Base-by-base conservation (phyloP, 2,329 filamentous ascomycete genomes). In the Ophiostoma perfectum region DNA sequence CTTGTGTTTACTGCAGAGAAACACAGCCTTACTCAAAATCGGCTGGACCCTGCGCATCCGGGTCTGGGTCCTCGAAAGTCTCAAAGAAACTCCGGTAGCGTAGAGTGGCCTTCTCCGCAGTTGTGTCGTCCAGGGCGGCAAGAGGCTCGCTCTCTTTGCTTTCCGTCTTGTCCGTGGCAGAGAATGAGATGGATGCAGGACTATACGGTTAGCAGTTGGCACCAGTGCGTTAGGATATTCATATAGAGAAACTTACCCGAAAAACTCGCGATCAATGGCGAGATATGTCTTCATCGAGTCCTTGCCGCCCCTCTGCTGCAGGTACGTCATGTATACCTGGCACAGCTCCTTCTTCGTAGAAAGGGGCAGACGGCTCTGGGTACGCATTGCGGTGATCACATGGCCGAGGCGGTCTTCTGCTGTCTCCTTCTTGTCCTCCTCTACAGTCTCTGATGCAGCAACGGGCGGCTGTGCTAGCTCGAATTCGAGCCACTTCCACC, bases 201-300 rank as follows among this genome's bases (percentile, higher is more conserved):
- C 83, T 85, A 27, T 16, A 9, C 71, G 18, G 68, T 71, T 67
- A 71, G 69, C 66, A 66, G 27, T 14, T 2, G 5, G 55, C 60
- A 27, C 64, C 45, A 11, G 6, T n/a, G 45, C 44, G 27, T 27
- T 1, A 27, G 27, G 27, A 64, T 9, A 36, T 64, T 36, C 18
- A 58, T 44, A 18, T 38, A 27, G 8, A 1, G 14, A 14, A 44
- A 76, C 86, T 78, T 80, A 89, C 88, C 95, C 95, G 77, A 96
- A 95, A 70, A 97, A 86, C 77, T 96, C 91, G 60, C 88, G 86
- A 76, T 99, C 94, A 47, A 98, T 81, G 70, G 84, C 81, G 75
- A 97, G 83, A 77, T 93, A 97, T 74, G 93, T 90, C 78, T 93
- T 92, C 80, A 96, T 94, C 1, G 92, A 86, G 44, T 93, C 87